Percentiles rank a stretch among this genome's conserved stretches.
Conservation (phyloP, 768 basidiomycete species). For the Gautieria morchelliformis region DNA sequence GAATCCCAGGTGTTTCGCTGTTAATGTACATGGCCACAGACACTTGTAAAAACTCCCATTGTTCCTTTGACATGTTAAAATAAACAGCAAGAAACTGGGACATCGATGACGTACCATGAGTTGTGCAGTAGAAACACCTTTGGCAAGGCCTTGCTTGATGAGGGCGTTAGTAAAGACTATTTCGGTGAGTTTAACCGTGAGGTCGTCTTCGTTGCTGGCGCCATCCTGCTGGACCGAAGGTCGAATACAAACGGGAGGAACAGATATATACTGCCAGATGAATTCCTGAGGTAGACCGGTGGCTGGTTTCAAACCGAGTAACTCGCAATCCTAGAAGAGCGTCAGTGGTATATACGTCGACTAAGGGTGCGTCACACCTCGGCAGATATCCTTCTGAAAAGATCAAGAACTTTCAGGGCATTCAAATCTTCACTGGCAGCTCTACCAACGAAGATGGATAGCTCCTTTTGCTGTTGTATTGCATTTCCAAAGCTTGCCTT, state of each 20-base stretch:
- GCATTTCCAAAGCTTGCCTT: slow-evolving; percentile 75
- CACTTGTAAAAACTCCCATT: slow-evolving; percentile 96
- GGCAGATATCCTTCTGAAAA: slow-evolving; percentile 87
- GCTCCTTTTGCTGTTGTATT: slow-evolving; percentile 78
- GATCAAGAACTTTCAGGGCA: slow-evolving; percentile 83
- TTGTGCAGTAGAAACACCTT: slow-evolving; percentile 79
- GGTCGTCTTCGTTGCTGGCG: slow-evolving; percentile 96
- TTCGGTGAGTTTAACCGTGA: slow-evolving; percentile 95
- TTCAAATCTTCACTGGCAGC: slow-evolving; percentile 90
- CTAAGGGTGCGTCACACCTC: slow-evolving; percentile 43
- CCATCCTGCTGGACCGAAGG: slow-evolving; percentile 97
- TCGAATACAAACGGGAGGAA: slow-evolving; percentile 94
- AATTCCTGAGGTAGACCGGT: slow-evolving; percentile 94
- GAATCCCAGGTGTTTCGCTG: slow-evolving; percentile 91
- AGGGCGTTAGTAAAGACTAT: slow-evolving; percentile 92
- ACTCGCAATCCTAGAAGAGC: slow-evolving; percentile 72
- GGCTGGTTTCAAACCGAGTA: slow-evolving; percentile 81
- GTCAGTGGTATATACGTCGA: neutral
- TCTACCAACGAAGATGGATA: slow-evolving; percentile 76
- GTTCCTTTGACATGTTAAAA: slow-evolving; percentile 47
- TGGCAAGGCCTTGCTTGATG: slow-evolving; percentile 81
- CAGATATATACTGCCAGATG: slow-evolving; percentile 98
- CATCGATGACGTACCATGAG: slow-evolving; percentile 58
- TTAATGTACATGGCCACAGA: slow-evolving; percentile 98
- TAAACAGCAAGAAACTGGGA: slow-evolving; percentile 6